These are phyloP conservation scores for Syzygium aromaticum DNA, from an alignment of 345 rosid genomes.

Conservation along the genomic window DNA sequence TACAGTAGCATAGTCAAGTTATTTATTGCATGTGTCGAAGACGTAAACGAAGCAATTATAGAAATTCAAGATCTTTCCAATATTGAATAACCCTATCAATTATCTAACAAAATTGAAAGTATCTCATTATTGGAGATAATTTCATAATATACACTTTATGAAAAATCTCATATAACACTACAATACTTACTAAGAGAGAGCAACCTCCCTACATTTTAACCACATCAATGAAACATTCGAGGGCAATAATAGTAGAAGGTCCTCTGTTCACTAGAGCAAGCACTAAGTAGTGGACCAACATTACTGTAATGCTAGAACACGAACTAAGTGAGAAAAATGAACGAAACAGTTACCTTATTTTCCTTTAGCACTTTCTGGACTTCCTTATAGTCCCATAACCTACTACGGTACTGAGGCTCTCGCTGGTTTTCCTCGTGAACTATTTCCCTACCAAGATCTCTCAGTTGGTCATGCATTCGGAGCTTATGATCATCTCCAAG, in stretches of 20 bases:
- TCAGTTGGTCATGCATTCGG: neutral
- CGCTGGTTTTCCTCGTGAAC: neutral
- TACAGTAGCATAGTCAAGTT: no score
- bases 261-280: neutral
- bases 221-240: neutral
- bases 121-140: no score
- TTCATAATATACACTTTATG: no score
- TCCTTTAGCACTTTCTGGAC: neutral
- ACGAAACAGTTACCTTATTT: neutral
- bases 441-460: neutral
- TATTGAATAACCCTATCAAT: no score
- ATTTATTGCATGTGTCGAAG: no score
- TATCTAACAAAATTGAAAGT: no score
- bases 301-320: neutral
- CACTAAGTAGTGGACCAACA: neutral
- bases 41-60: no score
- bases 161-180: no score
- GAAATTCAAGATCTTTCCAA: no score
- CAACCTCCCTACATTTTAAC: neutral
- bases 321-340: neutral
- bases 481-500: rapidly evolving
- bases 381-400: neutral
- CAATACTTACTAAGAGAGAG: no score
- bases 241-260: neutral
- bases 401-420: rapidly evolving